Percentiles rank a stretch among this genome's conserved stretches.
Conservation (phyloP, 768 basidiomycete species). For the Kondoa subrosea region DNA sequence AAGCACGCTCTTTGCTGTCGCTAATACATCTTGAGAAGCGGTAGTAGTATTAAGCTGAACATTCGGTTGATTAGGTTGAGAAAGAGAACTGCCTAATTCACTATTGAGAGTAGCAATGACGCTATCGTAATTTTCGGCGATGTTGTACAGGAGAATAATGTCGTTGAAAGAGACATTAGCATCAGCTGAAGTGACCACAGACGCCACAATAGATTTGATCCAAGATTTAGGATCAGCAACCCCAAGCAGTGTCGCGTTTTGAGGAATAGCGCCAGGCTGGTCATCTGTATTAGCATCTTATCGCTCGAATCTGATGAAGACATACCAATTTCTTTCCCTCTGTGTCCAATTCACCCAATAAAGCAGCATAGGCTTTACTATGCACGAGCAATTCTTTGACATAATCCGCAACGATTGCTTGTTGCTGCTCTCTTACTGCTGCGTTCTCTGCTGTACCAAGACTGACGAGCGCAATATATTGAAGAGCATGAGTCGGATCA, state of each 20-base stretch:
- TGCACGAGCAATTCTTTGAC: constrained; percentile 35
- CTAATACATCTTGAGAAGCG: constrained; percentile 24
- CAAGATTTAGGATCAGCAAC: constrained; percentile 50
- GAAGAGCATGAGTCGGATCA: constrained; percentile 82
- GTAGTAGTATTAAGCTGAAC: constrained; percentile 18
- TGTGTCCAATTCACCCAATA: constrained; percentile 77
- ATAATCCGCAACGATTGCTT: constrained; percentile 25
- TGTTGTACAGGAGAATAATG: constrained; percentile 87
- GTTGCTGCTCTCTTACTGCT: constrained; percentile 43
- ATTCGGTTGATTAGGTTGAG: constrained; percentile 41
- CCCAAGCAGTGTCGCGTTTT: constrained; percentile 57
- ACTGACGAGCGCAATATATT: constrained; percentile 79
- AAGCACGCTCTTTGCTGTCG: constrained; percentile 41
- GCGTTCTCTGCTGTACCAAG: constrained; percentile 54
- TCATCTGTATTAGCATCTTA: not conserved
- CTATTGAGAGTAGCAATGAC: constrained; percentile 75
- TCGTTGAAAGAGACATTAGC: constrained; percentile 69
- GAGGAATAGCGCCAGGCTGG: constrained; percentile 75
- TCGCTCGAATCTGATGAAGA: not conserved
- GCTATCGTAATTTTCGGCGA: constrained; percentile 74
- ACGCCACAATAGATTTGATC: constrained; percentile 63
- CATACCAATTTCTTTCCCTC: constrained; percentile 59
- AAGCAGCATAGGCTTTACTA: constrained; percentile 55
- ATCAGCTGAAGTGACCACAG: constrained; percentile 64
- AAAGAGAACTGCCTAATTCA: constrained; percentile 66